Evolutionary conservation across 2,329 filamentous ascomycete species (phyloP).

Genomic region (Penicillium paneum): DNA sequence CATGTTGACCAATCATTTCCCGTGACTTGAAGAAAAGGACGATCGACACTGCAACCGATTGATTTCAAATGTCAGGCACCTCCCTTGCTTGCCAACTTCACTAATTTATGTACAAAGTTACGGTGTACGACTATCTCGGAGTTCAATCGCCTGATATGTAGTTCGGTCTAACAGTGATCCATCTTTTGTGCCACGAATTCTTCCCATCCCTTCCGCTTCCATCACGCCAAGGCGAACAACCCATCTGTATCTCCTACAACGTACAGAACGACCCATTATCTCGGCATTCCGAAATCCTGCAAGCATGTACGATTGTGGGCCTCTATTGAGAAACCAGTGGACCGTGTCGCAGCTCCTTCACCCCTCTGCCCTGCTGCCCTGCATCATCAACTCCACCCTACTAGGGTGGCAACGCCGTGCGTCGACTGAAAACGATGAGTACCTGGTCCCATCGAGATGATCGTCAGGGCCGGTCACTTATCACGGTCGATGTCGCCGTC

Average conservation of each 20-base stretch:
- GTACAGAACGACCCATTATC: background rate
- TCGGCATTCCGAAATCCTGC: constrained; percentile 20
- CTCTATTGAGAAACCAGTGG: constrained; percentile 10
- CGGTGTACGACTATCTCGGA: background rate
- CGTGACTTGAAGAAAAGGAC: background rate
- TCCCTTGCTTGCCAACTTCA: constrained; percentile 15
- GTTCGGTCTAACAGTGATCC: background rate
- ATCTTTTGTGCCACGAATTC: constrained; percentile 1
- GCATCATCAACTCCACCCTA: constrained; percentile 17
- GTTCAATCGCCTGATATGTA: background rate
- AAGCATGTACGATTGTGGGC: constrained; percentile 15
- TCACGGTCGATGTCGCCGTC: constrained; percentile 20
- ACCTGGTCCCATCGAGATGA: constrained; percentile 22
- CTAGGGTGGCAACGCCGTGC: constrained; percentile 20
- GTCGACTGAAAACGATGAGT: constrained; percentile 23
- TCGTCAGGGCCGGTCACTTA: constrained; percentile 22
- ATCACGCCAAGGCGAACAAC: background rate
- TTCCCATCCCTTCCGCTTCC: constrained; percentile 13
- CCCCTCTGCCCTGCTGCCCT: constrained; percentile 10
- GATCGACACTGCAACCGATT: background rate
- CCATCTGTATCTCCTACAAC: constrained; percentile 1
- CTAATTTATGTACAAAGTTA: background rate
- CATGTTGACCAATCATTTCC: constrained; percentile 2
- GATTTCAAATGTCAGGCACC: background rate
- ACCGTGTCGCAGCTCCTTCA: constrained; percentile 17